Base-by-base conservation (phyloP, 345 rosid genomes). In the Hirschfeldia incana region DNA sequence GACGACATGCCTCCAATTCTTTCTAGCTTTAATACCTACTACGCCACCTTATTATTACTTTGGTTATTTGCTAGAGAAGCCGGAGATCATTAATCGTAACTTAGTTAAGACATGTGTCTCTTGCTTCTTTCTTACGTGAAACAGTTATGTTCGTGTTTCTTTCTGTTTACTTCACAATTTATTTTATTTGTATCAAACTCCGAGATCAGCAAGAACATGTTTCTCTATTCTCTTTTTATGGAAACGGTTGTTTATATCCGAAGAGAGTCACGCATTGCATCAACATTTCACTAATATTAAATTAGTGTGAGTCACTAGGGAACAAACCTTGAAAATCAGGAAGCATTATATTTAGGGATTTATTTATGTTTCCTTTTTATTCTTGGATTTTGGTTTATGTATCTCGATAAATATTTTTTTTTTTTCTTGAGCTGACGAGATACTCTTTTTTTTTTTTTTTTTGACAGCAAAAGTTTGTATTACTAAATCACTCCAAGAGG, bases 121-220 rank as follows among this genome's bases (percentile, higher is more conserved):
- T 32, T 32, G 42, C 67, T 17, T 32, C 44, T 63, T 63, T 30
- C 67, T 62, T 63, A 63, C 57, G 75, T 72, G 42, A 44, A 29
- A 73, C 76, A 27, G 76, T 62, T 73, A 42, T 9, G 42, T 72
- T 59, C 8, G 21, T 16, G 3, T 55, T 26, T 49, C 16, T 12
- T 37, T 68, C 16, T 67, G 49, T 67, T 58, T 60, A 30, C 11
- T 60, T 28, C 71, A 46, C 10, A 49, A 15, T 2, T 28, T 28
- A 2, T 61, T 30, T 29, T 61, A 37, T 12, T 30, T 62, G 66
- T 62, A 29, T 62, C 39, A 62, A 15, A 34, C 33, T 16, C 21
- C 39, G 3, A 16, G 44, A 2, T 15, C 68, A 8, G 28, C 69
- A 65, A 65, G 49, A 16, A 34, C 53, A 37, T 65, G 51, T 8